phyloP scores from a whole-genome alignment of 768 basidiomycete genomes.

The Naganishia friedmannii region DNA sequence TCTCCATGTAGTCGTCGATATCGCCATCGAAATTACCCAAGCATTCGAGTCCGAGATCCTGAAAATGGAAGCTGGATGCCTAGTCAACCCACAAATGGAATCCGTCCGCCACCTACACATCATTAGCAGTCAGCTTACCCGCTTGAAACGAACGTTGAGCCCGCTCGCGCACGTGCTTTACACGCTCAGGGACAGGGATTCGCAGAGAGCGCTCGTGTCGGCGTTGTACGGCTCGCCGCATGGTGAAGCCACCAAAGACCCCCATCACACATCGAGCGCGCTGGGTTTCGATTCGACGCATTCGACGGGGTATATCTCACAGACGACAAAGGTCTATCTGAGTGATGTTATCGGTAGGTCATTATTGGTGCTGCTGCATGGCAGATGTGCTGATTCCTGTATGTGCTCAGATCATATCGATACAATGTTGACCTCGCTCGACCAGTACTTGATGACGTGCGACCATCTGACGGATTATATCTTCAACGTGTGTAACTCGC shows the following conservation, averaged over 20 bases:
- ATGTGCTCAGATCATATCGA: constrained; percentile 45
- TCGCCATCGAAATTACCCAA: constrained; percentile 45
- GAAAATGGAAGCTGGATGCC: constrained; percentile 49
- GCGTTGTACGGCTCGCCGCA: constrained; percentile 21
- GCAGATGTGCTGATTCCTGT: background rate
- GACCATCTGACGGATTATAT: constrained; percentile 51
- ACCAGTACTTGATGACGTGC: constrained; percentile 47
- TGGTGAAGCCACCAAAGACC: constrained; percentile 13
- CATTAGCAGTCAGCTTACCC: constrained; percentile 50
- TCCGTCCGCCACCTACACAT: constrained; percentile 50
- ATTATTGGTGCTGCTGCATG: background rate
- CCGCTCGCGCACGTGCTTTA: constrained; percentile 46
- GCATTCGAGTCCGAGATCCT: constrained; percentile 51
- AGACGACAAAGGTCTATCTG: constrained; percentile 40
- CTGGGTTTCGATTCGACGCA: constrained; percentile 21
- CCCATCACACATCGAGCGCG: constrained; percentile 18
- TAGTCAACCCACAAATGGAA: constrained; percentile 47
- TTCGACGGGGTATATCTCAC: constrained; percentile 13
- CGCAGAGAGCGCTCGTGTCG: constrained; percentile 41
- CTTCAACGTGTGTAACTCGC: constrained; percentile 43
- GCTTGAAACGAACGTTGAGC: constrained; percentile 45
- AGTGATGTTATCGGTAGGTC: constrained; percentile 43
- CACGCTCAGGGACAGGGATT: constrained; percentile 48
- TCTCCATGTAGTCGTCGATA: constrained; percentile 41
- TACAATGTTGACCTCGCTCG: constrained; percentile 42